These are phyloP conservation scores for Noccaea bulbosa DNA, from an alignment of 345 rosid genomes.

Conservation along the genomic window DNA sequence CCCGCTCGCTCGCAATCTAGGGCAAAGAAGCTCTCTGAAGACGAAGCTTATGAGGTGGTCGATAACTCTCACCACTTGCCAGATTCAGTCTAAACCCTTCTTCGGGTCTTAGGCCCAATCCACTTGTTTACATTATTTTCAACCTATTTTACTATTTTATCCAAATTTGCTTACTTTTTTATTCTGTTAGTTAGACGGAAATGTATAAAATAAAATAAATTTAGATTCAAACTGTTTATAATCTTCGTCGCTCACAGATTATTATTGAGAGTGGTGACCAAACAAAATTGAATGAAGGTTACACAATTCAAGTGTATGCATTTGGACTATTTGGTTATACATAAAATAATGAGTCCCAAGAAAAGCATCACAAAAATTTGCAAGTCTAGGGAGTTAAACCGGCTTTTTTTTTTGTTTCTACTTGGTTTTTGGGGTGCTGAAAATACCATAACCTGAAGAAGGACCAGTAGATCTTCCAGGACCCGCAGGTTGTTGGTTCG, in stretches of 20 bases:
- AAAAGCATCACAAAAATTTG: conserved; percentile 23
- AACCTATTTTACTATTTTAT: background rate
- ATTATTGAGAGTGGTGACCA: conserved; percentile 14
- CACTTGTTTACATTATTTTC: background rate
- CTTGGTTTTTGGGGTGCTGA: conserved; percentile 53
- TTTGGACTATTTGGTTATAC: conserved; percentile 33
- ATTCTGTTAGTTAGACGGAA: background rate
- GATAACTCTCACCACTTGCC: conserved; percentile 28
- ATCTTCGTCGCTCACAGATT: conserved; percentile 6
- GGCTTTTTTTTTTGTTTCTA: conserved; percentile 4
- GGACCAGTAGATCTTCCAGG: conserved; percentile 41
- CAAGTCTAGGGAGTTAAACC: conserved; percentile 5
- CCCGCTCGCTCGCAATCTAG: conserved; percentile 38
- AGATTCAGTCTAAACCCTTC: conserved; percentile 38
- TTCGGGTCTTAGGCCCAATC: conserved; percentile 36
- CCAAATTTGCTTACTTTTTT: background rate
- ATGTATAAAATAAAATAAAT: too few species aligned
- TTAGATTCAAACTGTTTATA: background rate
- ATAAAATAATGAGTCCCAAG: conserved; percentile 24
- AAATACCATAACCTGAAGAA: conserved; percentile 57
- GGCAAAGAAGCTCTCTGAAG: conserved; percentile 24
- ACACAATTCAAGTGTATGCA: conserved; percentile 35
- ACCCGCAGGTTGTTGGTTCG: conserved; percentile 27
- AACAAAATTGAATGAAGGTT: conserved; percentile 13
- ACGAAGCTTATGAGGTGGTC: conserved; percentile 38